A percentile compares a stretch with the other conserved stretches of the same genome.
Evolutionary conservation across 148 eudicot species (phyloP).

Genomic region (Agrostemma githago): DNA sequence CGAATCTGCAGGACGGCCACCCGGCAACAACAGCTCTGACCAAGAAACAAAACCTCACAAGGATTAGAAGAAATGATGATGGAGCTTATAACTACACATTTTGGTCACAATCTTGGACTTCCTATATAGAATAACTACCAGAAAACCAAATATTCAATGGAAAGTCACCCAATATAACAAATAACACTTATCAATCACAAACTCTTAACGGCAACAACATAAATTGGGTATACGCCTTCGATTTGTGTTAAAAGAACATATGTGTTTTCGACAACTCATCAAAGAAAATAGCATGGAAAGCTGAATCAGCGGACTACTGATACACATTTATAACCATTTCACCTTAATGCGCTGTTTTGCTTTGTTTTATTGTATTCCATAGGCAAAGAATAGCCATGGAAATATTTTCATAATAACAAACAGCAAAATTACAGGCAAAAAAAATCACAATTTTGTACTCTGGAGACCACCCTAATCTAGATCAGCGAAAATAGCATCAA

Average conservation of each 20-base stretch:
- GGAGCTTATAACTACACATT: neutral
- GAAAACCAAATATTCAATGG: neutral
- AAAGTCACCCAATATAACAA: neutral
- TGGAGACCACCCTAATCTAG: neutral
- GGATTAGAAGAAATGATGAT: neutral
- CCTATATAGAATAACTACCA: neutral
- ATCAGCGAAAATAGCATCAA: neutral
- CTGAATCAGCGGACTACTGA: neutral
- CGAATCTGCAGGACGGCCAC: conserved; percentile 39
- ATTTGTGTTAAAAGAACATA: no score
- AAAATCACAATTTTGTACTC: neutral
- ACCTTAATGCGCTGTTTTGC: neutral
- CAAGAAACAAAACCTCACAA: conserved; percentile 11
- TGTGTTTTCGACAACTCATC: no score
- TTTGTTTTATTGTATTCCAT: neutral
- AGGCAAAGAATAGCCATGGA: neutral
- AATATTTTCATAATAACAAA: neutral
- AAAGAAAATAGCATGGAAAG: neutral
- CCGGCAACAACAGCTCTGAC: conserved; percentile 46
- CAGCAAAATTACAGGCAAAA: neutral
- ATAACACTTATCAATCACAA: neutral
- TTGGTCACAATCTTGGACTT: neutral
- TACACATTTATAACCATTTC: neutral
- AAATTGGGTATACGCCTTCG: no score
- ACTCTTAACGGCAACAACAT: neutral